Base-by-base conservation (phyloP, 2,329 filamentous ascomycete genomes). In the Cytospora chrysosperma region DNA sequence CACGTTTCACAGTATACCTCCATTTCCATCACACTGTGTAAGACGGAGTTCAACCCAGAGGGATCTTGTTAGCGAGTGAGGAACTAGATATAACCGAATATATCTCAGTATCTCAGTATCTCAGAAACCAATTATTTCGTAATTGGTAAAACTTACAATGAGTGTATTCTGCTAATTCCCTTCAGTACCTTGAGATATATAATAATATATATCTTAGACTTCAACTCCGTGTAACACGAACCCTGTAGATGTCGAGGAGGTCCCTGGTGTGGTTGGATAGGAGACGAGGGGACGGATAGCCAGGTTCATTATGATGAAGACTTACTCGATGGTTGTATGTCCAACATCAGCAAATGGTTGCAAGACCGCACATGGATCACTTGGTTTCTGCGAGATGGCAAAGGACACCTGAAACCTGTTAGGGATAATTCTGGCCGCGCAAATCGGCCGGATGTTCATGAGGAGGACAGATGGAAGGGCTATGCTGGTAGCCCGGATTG, bases 191-290 rank as follows among this genome's bases (percentile, higher is more conserved):
- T n/a, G n/a, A n/a, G n/a, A n/a, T n/a, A n/a, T n/a, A n/a, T n/a
- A n/a, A n/a, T n/a, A n/a, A n/a, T n/a, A n/a, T n/a, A n/a, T n/a
- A n/a, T n/a, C n/a, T n/a, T n/a, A n/a, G n/a, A n/a, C n/a, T n/a
- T n/a, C n/a, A n/a, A n/a, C n/a, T n/a, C n/a, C n/a, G n/a, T n/a
- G n/a, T n/a, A n/a, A n/a, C n/a, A n/a, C n/a, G n/a, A n/a, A n/a
- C n/a, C n/a, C n/a, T n/a, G n/a, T n/a, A n/a, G 7, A 54, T 28
- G 9, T 32, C 9, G 12, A 34, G 1, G n/a, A 17, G 4, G 27
- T n/a, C 27, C 73, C 2, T 77, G 74, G 75, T 68, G 67, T 47
- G 74, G 75, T 0, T 77, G 74, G 63, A 56, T 51, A 74, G 65
- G 66, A 6, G 67, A 67, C 50, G 4, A 60, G 37, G 37, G 17